Evolutionary conservation across 768 basidiomycete genomes (phyloP), one percentile per base, ranked within the genome.

Genomic region (Saitozyma podzolica): DNA sequence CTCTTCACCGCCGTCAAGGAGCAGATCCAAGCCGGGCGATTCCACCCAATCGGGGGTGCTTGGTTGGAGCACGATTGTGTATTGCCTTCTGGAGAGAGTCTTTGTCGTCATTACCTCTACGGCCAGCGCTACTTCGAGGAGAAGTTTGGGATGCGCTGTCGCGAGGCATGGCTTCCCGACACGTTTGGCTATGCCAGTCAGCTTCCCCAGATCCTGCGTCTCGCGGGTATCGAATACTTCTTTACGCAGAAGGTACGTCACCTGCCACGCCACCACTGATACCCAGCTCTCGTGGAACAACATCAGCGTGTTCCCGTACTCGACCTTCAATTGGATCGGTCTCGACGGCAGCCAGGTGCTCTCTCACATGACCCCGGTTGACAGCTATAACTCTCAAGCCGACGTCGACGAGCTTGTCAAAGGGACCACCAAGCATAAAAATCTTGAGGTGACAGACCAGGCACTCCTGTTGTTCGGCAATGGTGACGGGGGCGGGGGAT

Each of bases 321-420:
- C 91, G 5, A 93, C 92, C 0, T 98, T 98, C 82, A 96, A 94
- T 76, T 95, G 65, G 65, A 58, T 55, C 2, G 92, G 92, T 8
- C 88, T 95, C 64, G 95, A 98, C 74, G 93, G 93, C 9, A 87
- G 87, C 0, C 93, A 96, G 77, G 88, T 96, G 10, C 79, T 96
- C 39, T 92, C 91, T 74, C 94, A 98, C 72, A 95, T 98, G 92
- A 95, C 93, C 3, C 94, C 94, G 48, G 87, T 88, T 80, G 89
- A 91, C 69, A 91, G 89, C 0, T 97, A 97, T 77, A 94, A 88
- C 55, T 45, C 45, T 4, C 62, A 63, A 29, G 72, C 47, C 40
- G 48, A n/a, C 40, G 42, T 64, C 39, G 20, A 8, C 17, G 49
- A 41, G 51, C 40, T 56, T 41, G 50, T 48, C 47, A 54, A 64